Evolutionary conservation across 371 early-diverging fungal genomes (phyloP).

Genomic region (Mortierella sp.): DNA sequence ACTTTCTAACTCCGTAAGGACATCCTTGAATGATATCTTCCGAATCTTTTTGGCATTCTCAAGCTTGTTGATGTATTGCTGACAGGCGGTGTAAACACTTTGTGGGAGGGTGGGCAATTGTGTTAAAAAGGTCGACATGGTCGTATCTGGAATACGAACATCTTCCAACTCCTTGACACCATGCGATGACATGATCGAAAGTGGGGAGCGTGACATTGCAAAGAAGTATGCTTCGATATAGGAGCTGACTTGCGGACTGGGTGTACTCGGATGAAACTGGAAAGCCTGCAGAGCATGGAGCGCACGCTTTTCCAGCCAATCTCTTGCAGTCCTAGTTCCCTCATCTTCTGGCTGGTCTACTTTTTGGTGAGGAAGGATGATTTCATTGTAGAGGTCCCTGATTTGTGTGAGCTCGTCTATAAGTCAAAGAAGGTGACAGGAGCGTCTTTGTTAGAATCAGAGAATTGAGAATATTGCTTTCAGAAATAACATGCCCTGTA

Average conservation of each 20-base stretch:
- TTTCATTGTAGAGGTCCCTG: constrained; percentile 62
- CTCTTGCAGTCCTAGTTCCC: constrained; percentile 49
- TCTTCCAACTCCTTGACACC: constrained; percentile 68
- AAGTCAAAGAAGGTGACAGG: background rate
- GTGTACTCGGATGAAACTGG: constrained; percentile 79
- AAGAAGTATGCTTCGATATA: constrained; percentile 69
- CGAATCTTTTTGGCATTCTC: constrained; percentile 53
- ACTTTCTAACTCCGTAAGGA: constrained; percentile 70
- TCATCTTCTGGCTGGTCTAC: constrained; percentile 41
- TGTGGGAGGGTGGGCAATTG: constrained; percentile 68
- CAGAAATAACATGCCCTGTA: background rate
- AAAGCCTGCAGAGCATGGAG: constrained; percentile 78
- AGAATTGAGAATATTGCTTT: background rate
- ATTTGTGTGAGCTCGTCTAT: constrained; percentile 57
- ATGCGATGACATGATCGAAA: constrained; percentile 71
- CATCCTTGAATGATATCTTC: constrained; percentile 66
- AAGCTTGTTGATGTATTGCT: constrained; percentile 68
- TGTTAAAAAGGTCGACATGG: constrained; percentile 71
- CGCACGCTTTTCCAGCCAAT: constrained; percentile 72
- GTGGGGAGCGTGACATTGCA: constrained; percentile 58
- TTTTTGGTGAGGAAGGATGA: constrained; percentile 53
- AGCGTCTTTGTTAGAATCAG: background rate
- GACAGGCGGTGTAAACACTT: constrained; percentile 59
- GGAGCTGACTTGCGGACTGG: constrained; percentile 71
- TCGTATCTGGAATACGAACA: constrained; percentile 64